Percentiles rank a stretch among this genome's conserved stretches.
Conservation (phyloP, 225 moss, liverwort and hornwort genomes). For the Neckera pumila region DNA sequence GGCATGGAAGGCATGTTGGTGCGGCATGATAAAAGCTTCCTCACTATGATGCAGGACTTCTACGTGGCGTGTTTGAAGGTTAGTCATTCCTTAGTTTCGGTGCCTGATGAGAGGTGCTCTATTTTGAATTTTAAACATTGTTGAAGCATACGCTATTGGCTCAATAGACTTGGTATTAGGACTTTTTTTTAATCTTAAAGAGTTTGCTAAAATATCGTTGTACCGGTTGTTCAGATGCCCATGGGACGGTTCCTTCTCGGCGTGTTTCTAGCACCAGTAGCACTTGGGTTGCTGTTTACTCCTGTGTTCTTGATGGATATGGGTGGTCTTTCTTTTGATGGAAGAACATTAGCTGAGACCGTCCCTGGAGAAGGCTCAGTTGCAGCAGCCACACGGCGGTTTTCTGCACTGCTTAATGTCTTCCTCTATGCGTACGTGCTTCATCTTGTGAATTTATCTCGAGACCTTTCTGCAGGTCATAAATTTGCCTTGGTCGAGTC, state of each 20-base stretch:
- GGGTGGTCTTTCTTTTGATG: conserved; percentile 74
- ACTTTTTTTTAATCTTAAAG: background rate
- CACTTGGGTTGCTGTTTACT: conserved; percentile 79
- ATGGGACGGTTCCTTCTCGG: conserved; percentile 74
- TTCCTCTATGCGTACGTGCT: conserved; percentile 88
- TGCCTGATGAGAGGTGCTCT: background rate
- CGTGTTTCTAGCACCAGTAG: conserved; percentile 86
- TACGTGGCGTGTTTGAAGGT: conserved; percentile 99
- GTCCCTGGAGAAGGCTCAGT: conserved; percentile 31
- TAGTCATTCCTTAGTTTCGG: background rate
- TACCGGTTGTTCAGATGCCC: conserved; percentile 61
- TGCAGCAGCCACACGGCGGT: conserved; percentile 48
- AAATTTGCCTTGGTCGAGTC: background rate
- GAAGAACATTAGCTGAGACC: conserved; percentile 26
- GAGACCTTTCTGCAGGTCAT: background rate
- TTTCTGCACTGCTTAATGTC: conserved; percentile 64
- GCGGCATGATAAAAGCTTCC: conserved; percentile 74
- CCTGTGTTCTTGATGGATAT: conserved; percentile 74
- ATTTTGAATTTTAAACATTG: background rate
- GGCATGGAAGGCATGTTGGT: conserved; percentile 99
- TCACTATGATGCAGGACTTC: conserved; percentile 78
- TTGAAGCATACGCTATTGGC: background rate
- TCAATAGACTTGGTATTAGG: background rate
- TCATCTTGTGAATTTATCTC: background rate
- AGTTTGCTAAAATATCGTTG: background rate